Percentiles rank a stretch among this genome's conserved stretches.
Evolutionary conservation across 352 stramenopile genomes (phyloP).

Genomic region (Blastocystis sp.): DNA sequence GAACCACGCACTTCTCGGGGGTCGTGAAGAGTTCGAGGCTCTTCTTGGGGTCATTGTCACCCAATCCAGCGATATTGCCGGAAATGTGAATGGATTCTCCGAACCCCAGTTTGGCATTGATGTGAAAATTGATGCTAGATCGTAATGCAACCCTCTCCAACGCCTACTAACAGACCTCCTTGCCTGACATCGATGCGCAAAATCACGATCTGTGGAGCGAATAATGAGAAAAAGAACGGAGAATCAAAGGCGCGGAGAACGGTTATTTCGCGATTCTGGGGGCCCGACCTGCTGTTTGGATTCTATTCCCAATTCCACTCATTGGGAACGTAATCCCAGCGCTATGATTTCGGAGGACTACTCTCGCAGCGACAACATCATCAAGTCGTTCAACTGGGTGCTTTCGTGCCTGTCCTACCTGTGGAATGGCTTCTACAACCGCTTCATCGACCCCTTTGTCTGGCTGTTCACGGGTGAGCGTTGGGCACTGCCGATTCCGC

Average conservation of each 20-base stretch:
- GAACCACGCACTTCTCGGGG: conserved; percentile 77
- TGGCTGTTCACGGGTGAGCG: conserved; percentile 17
- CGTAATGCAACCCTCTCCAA: background rate
- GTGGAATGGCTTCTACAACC: background rate
- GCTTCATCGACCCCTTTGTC: conserved; percentile 16
- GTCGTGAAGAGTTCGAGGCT: conserved; percentile 78
- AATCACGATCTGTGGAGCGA: background rate
- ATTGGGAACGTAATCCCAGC: too few species aligned
- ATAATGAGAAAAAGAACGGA: background rate
- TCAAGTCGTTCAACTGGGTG: conserved; percentile 49
- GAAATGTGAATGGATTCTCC: conserved; percentile 56
- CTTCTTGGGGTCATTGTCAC: conserved; percentile 24
- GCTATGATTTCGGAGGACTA: conserved; percentile 57
- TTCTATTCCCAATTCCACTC: background rate
- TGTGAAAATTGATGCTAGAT: conserved; percentile 58
- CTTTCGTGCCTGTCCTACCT: background rate
- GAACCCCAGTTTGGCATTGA: conserved; percentile 61
- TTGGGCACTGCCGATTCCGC: background rate
- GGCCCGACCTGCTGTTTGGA: background rate
- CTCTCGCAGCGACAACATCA: conserved; percentile 65
- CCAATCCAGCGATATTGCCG: conserved; percentile 39
- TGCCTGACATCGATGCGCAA: background rate
- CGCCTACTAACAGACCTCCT: conserved; percentile 21
- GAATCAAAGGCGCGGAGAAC: background rate
- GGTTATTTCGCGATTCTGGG: conserved; percentile 22